These are phyloP conservation scores for Boletus pseudo-olivaceus DNA, from an alignment of 768 basidiomycete species.

Conservation along the genomic window DNA sequence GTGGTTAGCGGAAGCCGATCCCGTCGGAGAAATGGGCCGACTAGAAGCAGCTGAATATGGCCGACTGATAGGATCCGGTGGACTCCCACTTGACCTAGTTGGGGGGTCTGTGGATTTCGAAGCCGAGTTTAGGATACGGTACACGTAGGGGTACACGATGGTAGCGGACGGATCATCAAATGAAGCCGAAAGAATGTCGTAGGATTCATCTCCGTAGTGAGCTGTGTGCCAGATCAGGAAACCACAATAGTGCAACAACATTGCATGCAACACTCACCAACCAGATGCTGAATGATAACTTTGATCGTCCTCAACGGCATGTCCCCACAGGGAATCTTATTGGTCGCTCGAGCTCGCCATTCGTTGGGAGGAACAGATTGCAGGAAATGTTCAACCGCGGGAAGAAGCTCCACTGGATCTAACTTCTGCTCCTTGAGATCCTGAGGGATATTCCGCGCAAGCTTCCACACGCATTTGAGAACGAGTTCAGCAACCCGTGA, in stretches of 20 bases:
- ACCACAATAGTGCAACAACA: slow-evolving; percentile 3
- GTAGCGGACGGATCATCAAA: slow-evolving; percentile 98
- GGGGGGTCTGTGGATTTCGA: slow-evolving; percentile 39
- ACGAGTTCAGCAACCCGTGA: slow-evolving; percentile 90
- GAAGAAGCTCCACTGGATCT: slow-evolving; percentile 85
- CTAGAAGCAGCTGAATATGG: slow-evolving; percentile 60
- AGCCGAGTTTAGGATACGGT: slow-evolving; percentile 79
- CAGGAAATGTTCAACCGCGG: slow-evolving; percentile 90
- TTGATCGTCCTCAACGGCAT: slow-evolving; percentile 98
- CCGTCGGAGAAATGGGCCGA: slow-evolving; percentile 70
- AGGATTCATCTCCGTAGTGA: slow-evolving; percentile 84
- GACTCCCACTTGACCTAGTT: slow-evolving; percentile 21
- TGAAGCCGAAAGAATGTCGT: slow-evolving; percentile 83
- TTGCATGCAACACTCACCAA: slow-evolving; percentile 58
- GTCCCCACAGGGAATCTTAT: slow-evolving; percentile 91
- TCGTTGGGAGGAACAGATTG: slow-evolving; percentile 93
- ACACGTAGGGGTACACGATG: slow-evolving; percentile 94
- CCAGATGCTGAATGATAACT: slow-evolving; percentile 95
- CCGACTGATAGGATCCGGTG: slow-evolving; percentile 39
- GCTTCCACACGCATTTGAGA: slow-evolving; percentile 96
- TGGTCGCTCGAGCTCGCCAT: slow-evolving; percentile 89
- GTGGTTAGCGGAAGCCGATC: slow-evolving; percentile 51
- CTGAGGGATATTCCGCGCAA: slow-evolving; percentile 91
- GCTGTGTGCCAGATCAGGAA: slow-evolving; percentile 40
- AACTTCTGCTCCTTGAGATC: slow-evolving; percentile 78